Base-by-base conservation (phyloP, 768 basidiomycete species). In the Pisolithus microcarpus region DNA sequence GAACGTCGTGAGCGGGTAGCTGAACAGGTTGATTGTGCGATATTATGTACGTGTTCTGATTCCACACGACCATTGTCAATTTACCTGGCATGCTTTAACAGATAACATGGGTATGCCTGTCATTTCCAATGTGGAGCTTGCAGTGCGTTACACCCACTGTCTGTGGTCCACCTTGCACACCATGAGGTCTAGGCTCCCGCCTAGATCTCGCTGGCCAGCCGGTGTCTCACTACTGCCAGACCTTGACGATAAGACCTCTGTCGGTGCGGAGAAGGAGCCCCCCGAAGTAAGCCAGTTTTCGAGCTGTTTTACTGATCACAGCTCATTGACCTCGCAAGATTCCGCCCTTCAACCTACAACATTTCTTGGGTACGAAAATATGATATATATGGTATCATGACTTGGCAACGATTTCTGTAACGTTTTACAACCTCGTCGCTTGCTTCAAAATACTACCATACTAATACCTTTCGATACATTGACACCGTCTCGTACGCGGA, bases 21-120 rank as follows among this genome's bases (percentile, higher is more conserved):
- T 5, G 87, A 91, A 51, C 88, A 93, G 68, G 83, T 98, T 38
- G 87, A 94, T 56, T 75, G 80, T 40, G 93, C 92, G 15, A 87
- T 96, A 43, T 67, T 96, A 11, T 72, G 93, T 93, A 58, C 63
- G 89, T 75, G 37, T 1, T 11, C 5, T 4, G 1, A 36, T 7
- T 49, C 13, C 28, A 44, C 7, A 21, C 24, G 8, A 19, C 37
- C 26, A 18, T 15, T 46, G 28, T 28, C 36, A 18, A 46, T 16
- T 7, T 28, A 23, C 28, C 31, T n/a, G 37, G 37, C 11, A 11
- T 19, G 31, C 8, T 57, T 23, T 44, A 50, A 23, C 44, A 88
- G 86, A 79, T 60, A 70, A 76, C 43, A 72, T 68, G 2, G 74
- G 74, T 3, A 65, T 71, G 43, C 75, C 79, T 16, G 63, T 79